phyloP scores from a whole-genome alignment of 176 grass and related monocot species.

The Phragmites australis region DNA sequence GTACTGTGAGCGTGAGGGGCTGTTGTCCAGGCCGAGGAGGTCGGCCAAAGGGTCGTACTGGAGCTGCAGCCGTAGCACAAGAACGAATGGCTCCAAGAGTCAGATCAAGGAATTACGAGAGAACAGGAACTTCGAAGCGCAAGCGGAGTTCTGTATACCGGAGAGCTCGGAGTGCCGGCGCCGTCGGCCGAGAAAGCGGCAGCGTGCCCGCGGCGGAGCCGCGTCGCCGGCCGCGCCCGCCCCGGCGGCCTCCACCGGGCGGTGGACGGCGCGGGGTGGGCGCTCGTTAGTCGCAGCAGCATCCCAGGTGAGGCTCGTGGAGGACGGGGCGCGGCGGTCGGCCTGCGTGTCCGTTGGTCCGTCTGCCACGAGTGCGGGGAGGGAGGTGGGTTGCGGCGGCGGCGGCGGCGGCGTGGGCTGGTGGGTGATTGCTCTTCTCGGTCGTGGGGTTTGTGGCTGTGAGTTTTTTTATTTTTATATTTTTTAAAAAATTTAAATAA shows the following conservation, averaged over 20 bases:
- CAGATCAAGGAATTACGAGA: background rate
- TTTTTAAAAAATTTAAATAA: too few relatives aligned
- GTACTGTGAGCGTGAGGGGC: constrained; percentile 45
- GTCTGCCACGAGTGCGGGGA: background rate
- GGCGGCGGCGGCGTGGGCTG: background rate
- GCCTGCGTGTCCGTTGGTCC: background rate
- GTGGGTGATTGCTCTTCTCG: background rate
- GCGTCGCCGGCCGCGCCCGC: background rate
- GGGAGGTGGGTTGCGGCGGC: background rate
- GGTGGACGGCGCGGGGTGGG: background rate
- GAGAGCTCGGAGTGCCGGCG: background rate
- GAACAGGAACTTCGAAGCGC: background rate
- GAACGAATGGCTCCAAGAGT: constrained; percentile 3
- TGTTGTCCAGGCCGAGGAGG: constrained; percentile 49
- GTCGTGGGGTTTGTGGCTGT: background rate
- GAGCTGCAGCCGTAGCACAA: constrained; percentile 42
- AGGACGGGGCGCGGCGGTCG: background rate
- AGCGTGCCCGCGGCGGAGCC: constrained; percentile 2
- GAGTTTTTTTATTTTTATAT: too few relatives aligned
- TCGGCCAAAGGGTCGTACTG: constrained; percentile 57
- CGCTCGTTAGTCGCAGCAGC: constrained; percentile 34
- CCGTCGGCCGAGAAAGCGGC: constrained; percentile 22
- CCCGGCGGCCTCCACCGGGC: constrained; percentile 26
- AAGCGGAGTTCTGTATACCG: constrained; percentile 2
- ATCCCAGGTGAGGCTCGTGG: background rate